These are phyloP conservation scores for Acanthamoeba lenticulata DNA, from an alignment of 208 protist genomes.

Conservation along the genomic window DNA sequence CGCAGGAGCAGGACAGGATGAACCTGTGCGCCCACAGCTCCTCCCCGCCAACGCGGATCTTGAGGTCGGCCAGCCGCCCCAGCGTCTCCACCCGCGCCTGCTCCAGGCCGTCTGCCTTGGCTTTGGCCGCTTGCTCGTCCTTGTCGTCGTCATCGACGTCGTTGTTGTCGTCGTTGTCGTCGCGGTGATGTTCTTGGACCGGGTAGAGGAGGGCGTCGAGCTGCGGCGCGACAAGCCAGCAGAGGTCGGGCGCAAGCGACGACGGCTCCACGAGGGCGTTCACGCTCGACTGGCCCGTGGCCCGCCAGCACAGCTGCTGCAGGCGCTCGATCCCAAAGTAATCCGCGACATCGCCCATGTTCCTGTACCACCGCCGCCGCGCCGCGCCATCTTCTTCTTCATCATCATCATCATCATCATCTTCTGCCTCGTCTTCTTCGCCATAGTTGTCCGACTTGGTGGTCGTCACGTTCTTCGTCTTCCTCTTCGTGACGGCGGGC, in stretches of 20 bases:
- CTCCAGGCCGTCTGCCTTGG: neutral
- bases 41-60: neutral
- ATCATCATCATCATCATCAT: neutral
- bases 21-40: neutral
- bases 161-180: neutral
- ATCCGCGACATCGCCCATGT: neutral
- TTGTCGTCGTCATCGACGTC: neutral
- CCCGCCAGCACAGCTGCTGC: neutral
- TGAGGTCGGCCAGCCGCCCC: neutral
- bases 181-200: neutral
- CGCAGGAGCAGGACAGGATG: neutral
- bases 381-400: too few relatives aligned
- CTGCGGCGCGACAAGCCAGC: neutral
- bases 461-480: neutral
- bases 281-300: neutral
- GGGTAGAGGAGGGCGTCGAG: neutral
- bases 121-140: too few relatives aligned
- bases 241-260: neutral
- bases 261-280: neutral
- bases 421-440: neutral
- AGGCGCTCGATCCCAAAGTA: neutral
- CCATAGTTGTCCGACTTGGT: neutral
- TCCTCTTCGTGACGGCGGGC: neutral
- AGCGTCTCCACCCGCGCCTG: neutral
- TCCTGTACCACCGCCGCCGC: neutral